Percentiles rank a stretch among this genome's conserved stretches.
These are phyloP conservation scores for Sordariomycetes sp. DNA, from an alignment of 2,329 filamentous ascomycete genomes.

Conservation along the genomic window DNA sequence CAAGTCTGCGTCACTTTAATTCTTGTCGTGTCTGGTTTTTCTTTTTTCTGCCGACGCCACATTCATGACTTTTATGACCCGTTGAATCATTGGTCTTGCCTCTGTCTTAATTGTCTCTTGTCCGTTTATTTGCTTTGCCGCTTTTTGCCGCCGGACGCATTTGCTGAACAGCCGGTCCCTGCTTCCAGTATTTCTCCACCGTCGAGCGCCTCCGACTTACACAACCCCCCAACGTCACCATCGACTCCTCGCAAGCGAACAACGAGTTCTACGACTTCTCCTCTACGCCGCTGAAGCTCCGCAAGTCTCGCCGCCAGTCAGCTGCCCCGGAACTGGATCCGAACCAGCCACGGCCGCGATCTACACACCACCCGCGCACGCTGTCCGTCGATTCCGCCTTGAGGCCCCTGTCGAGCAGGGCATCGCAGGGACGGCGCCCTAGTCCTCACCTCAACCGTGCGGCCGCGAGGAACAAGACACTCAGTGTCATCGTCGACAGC, in stretches of 20 bases:
- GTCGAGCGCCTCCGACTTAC: slow-evolving; percentile 60
- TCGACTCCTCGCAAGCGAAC: slow-evolving; percentile 13
- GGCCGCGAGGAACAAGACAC: not conserved
- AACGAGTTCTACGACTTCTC: slow-evolving; percentile 5
- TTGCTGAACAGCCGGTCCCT: not conserved
- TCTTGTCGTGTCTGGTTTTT: not conserved
- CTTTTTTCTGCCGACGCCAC: not conserved
- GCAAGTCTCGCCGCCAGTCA: not conserved
- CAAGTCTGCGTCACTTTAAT: not conserved
- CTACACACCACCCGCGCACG: slow-evolving; percentile 3
- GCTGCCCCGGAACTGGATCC: not conserved
- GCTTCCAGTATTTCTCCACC: slow-evolving; percentile 57
- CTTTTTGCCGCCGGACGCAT: not conserved
- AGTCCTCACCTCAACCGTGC: not conserved
- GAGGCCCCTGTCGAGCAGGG: not conserved
- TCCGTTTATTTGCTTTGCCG: not conserved
- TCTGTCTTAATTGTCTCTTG: not conserved
- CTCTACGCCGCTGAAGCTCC: not conserved
- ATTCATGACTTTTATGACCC: not conserved
- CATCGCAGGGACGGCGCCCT: not conserved
- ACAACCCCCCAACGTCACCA: slow-evolving; percentile 15
- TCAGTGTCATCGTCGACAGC: slow-evolving; percentile 24
- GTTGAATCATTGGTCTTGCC: not conserved
- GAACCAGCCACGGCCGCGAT: not conserved
- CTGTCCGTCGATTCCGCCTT: not conserved